phyloP scores from a whole-genome alignment of 495 filamentous ascomycete species.

The Amphirosellinia nigrospora region DNA sequence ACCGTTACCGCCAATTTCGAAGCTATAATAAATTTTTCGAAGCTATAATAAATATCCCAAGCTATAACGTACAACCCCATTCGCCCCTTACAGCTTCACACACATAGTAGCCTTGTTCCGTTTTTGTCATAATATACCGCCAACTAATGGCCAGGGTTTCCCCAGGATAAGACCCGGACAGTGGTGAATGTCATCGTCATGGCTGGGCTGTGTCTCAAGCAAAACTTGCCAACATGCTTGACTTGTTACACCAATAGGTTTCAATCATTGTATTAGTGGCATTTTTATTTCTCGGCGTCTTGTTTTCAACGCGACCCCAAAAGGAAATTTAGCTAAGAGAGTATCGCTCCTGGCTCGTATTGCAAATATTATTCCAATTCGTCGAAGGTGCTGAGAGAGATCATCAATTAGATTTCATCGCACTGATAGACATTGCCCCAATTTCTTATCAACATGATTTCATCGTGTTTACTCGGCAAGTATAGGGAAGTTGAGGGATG shows the following conservation, averaged over 20 bases:
- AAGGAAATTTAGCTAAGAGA: neutral
- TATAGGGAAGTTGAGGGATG: neutral
- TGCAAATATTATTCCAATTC: neutral
- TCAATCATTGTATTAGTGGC: neutral
- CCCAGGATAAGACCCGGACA: neutral
- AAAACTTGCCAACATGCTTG: conserved; percentile 13
- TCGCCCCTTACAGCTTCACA: neutral
- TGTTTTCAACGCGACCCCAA: neutral
- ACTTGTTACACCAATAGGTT: neutral
- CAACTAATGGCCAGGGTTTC: neutral
- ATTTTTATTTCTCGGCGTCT: neutral
- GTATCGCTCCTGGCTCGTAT: neutral
- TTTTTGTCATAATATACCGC: too few relatives aligned
- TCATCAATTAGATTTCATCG: neutral
- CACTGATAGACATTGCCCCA: neutral
- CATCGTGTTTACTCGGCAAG: neutral
- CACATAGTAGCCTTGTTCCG: too few relatives aligned
- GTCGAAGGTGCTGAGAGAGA: neutral
- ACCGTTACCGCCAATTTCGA: neutral
- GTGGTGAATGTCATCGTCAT: neutral
- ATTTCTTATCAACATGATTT: neutral
- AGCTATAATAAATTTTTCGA: too few relatives aligned
- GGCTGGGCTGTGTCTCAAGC: neutral
- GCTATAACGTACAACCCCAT: neutral
- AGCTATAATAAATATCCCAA: too few relatives aligned